phyloP scores from a whole-genome alignment of 2,329 filamentous ascomycete species.

The Colletotrichum coccodes region DNA sequence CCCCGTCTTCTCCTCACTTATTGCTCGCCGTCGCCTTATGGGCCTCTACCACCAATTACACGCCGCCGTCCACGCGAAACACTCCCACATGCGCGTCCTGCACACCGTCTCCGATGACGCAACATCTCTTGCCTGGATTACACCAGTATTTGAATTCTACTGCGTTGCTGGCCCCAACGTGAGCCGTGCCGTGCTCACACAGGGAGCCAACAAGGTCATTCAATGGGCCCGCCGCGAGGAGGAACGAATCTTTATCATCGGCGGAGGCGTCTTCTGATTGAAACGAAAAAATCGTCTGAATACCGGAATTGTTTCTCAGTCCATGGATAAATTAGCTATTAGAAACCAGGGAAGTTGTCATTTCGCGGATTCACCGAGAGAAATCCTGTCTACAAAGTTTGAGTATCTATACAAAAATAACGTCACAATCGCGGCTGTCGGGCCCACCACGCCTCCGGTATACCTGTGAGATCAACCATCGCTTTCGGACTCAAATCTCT shows the following conservation, averaged over 20 bases:
- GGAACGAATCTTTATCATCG: constrained; percentile 95
- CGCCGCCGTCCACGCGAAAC: constrained; percentile 83
- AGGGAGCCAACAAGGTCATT: constrained; percentile 88
- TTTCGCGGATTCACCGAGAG: background rate
- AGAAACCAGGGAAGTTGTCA: background rate
- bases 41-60: constrained; percentile 88
- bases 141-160: constrained; percentile 92
- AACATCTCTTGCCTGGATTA: constrained; percentile 89
- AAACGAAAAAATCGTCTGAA: background rate
- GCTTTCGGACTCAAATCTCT: background rate
- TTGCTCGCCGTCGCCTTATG: constrained; percentile 78
- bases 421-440: background rate
- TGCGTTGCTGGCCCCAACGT: constrained; percentile 86
- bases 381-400: background rate
- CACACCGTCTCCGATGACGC: constrained; percentile 81
- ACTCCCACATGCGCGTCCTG: constrained; percentile 86
- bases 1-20: constrained; percentile 69
- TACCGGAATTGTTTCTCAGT: too few relatives aligned
- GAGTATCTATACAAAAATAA: background rate
- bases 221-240: constrained; percentile 94
- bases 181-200: constrained; percentile 74
- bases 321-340: background rate
- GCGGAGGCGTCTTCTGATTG: constrained; percentile 84
- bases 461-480: background rate
- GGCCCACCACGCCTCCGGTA: constrained; percentile 23